These are phyloP conservation scores for Aspergillaceae sp. DNA, from an alignment of 2,329 filamentous ascomycete genomes.

Conservation along the genomic window DNA sequence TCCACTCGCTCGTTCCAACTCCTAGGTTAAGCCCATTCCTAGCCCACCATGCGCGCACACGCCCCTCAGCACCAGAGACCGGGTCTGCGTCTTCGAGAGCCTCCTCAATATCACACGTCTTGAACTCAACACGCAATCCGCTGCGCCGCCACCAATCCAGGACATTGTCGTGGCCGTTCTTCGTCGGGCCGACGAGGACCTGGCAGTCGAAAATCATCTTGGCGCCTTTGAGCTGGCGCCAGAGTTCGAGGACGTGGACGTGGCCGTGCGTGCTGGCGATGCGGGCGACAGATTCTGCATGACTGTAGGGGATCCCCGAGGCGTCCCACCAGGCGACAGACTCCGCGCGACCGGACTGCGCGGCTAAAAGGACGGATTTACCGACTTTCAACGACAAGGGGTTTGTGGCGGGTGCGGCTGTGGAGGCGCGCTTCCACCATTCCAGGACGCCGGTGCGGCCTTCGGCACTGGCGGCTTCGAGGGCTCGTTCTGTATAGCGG, in stretches of 20 bases:
- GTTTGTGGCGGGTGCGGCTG: slow-evolving; percentile 46
- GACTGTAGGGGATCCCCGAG: slow-evolving; percentile 67
- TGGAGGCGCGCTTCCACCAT: slow-evolving; percentile 77
- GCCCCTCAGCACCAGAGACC: slow-evolving; percentile 60
- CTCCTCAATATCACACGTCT: slow-evolving; percentile 92
- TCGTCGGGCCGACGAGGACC: slow-evolving; percentile 77
- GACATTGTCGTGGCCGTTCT: slow-evolving; percentile 73
- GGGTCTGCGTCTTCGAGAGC: slow-evolving; percentile 70
- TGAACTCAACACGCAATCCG: slow-evolving; percentile 75
- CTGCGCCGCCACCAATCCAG: slow-evolving; percentile 83
- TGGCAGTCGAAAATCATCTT: slow-evolving; percentile 76
- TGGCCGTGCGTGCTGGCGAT: slow-evolving; percentile 79
- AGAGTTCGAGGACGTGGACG: slow-evolving; percentile 73
- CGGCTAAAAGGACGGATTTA: slow-evolving; percentile 73
- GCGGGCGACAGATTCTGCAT: slow-evolving; percentile 74
- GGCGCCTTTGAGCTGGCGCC: slow-evolving; percentile 65
- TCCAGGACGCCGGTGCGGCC: slow-evolving; percentile 79
- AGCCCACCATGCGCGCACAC: slow-evolving; percentile 80
- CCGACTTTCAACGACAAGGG: slow-evolving; percentile 63
- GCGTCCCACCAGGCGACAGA: slow-evolving; percentile 83
- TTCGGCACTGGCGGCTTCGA: slow-evolving; percentile 78
- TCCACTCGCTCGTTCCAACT: slow-evolving; percentile 79
- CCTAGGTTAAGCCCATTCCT: slow-evolving; percentile 72
- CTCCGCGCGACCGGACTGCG: slow-evolving; percentile 69
- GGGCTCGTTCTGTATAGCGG: slow-evolving; percentile 75